Evolutionary conservation across 2,329 filamentous ascomycete species (phyloP).

Genomic region (Arthrobotrys sinensis): DNA sequence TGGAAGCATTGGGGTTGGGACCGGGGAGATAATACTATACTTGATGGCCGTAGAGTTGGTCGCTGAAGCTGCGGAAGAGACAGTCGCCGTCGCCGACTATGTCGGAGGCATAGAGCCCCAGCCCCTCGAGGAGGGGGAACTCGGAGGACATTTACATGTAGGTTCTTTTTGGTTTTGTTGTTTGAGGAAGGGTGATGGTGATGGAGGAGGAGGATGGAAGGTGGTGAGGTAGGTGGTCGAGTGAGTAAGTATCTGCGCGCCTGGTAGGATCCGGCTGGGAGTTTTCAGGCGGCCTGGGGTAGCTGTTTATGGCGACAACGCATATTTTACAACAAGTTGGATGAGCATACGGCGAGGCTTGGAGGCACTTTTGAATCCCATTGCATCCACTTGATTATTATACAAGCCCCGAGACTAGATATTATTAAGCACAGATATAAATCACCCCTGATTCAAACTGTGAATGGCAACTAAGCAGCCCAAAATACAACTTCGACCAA

Average conservation of each 20-base stretch:
- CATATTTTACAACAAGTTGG: constrained; percentile 19
- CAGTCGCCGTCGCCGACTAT: constrained; percentile 77
- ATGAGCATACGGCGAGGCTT: no score
- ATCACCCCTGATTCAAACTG: no score
- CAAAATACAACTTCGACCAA: no score
- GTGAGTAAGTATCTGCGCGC: no score
- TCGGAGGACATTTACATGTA: constrained; percentile 67
- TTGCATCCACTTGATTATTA: no score
- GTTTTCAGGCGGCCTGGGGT: no score
- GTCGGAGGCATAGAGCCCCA: constrained; percentile 74
- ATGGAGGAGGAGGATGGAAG: not conserved
- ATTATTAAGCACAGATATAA: no score
- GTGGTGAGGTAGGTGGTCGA: not conserved
- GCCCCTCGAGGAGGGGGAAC: constrained; percentile 73
- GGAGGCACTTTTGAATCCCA: no score
- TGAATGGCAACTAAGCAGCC: no score
- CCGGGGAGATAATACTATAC: constrained; percentile 48
- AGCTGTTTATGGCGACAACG: constrained; percentile 12
- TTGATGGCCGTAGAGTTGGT: constrained; percentile 63
- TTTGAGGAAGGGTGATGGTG: not conserved
- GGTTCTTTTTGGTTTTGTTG: not conserved
- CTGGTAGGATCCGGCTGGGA: not conserved
- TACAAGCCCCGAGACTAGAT: no score
- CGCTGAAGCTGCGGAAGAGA: constrained; percentile 64
- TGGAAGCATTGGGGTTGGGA: no score